Conservation (phyloP, 495 filamentous ascomycete species). For the Hyaloscypha finlandica region DNA sequence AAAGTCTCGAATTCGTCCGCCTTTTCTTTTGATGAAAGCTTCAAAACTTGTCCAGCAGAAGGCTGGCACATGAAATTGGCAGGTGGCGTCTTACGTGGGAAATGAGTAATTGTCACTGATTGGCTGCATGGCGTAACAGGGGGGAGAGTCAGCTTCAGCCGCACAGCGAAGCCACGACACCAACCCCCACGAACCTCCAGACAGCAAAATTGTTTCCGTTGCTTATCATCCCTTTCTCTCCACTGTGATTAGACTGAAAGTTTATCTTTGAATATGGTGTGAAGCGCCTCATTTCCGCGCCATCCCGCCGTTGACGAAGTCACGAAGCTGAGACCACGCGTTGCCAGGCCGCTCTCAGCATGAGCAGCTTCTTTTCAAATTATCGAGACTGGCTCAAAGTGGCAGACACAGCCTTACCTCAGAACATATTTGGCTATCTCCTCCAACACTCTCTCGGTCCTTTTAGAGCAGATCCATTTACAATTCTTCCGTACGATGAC, state of each 20-base stretch:
- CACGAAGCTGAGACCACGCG: neutral
- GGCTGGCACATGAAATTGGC: neutral
- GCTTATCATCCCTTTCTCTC: neutral
- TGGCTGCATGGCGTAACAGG: neutral
- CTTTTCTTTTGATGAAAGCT: conserved; percentile 33
- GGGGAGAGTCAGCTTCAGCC: neutral
- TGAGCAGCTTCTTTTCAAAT: conserved; percentile 1
- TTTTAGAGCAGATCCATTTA: conserved; percentile 24
- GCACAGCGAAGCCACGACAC: neutral
- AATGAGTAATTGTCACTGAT: neutral
- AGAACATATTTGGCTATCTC: conserved; percentile 24
- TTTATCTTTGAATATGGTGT: neutral
- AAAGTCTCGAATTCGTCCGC: conserved; percentile 27
- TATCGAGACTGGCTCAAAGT: conserved; percentile 27
- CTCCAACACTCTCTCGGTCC: conserved; percentile 16
- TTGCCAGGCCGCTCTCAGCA: neutral
- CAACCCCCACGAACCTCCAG: neutral
- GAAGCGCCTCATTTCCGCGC: neutral
- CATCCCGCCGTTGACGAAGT: neutral
- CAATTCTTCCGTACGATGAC: conserved; percentile 23
- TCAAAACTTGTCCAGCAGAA: conserved; percentile 8
- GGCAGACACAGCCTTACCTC: conserved; percentile 24
- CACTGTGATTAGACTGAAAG: neutral
- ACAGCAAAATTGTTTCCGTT: neutral
- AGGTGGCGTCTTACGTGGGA: neutral